Conservation (phyloP, 2,329 filamentous ascomycete species). For the Colletotrichum cereale region DNA sequence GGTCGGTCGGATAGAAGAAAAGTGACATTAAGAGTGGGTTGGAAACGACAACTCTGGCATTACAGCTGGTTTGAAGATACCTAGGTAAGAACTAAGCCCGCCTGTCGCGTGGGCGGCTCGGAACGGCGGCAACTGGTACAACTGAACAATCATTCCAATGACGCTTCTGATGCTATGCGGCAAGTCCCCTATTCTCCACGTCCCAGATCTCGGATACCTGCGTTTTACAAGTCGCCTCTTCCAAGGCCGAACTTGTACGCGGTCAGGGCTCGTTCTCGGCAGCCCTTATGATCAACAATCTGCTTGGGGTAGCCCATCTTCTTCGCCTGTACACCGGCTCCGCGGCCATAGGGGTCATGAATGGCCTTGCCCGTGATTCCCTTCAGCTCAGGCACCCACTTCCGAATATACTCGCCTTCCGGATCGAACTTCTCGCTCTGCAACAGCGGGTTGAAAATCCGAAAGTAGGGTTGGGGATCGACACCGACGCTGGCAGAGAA, state of each 20-base stretch:
- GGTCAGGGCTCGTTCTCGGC: slow-evolving; percentile 74
- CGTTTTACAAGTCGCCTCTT: slow-evolving; percentile 47
- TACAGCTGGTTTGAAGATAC: too few relatives aligned
- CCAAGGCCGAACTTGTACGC: slow-evolving; percentile 76
- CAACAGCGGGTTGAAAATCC: slow-evolving; percentile 87
- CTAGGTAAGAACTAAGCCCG: too few relatives aligned
- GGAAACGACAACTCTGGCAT: neutral
- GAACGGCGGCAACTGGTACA: neutral
- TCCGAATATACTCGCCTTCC: slow-evolving; percentile 82
- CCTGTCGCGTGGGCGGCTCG: neutral
- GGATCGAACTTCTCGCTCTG: slow-evolving; percentile 91
- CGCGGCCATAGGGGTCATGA: slow-evolving; percentile 83
- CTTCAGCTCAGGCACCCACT: slow-evolving; percentile 83
- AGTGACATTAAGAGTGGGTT: neutral
- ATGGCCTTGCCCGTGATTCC: slow-evolving; percentile 75
- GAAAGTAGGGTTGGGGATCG: slow-evolving; percentile 90
- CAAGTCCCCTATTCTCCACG: too few relatives aligned
- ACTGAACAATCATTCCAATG: neutral
- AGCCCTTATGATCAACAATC: slow-evolving; percentile 80
- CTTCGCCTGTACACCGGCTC: slow-evolving; percentile 68
- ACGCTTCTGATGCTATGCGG: neutral
- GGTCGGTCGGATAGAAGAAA: neutral
- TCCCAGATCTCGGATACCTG: neutral
- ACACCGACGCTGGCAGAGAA: slow-evolving; percentile 76
- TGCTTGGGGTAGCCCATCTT: slow-evolving; percentile 79